phyloP scores from a whole-genome alignment of 192 early-diverging fungal genomes.

The Coemansia pectinata region DNA sequence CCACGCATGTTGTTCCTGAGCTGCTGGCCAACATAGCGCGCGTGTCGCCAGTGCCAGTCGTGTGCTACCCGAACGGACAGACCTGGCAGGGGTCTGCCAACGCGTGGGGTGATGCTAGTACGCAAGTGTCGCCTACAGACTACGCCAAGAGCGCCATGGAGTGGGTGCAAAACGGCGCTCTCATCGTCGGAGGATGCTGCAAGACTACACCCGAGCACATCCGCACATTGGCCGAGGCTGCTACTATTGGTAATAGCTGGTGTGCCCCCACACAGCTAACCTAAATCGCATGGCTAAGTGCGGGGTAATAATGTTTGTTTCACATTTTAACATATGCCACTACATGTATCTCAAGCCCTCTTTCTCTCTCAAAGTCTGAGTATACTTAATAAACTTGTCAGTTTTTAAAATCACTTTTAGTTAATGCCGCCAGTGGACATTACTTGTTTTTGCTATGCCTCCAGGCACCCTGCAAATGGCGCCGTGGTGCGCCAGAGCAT shows the following conservation, averaged over 20 bases:
- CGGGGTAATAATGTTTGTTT: neutral
- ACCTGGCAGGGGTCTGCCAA: slow-evolving; percentile 44
- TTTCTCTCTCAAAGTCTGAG: no score
- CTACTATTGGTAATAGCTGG: neutral
- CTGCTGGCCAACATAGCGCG: slow-evolving; percentile 2
- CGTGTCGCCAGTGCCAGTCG: slow-evolving; percentile 27
- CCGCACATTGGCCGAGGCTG: slow-evolving; percentile 2
- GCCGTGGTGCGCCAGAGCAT: neutral
- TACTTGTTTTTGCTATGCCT: slow-evolving; percentile 6
- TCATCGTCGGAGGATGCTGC: slow-evolving; percentile 64
- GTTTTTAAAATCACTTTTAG: neutral
- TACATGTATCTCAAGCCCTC: neutral
- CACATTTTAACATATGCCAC: neutral
- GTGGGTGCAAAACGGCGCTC: slow-evolving; percentile 48
- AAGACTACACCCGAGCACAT: slow-evolving; percentile 60
- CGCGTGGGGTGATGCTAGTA: slow-evolving; percentile 25
- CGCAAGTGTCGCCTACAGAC: slow-evolving; percentile 7
- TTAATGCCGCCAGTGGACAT: slow-evolving; percentile 28
- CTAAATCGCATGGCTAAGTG: neutral
- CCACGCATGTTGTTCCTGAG: slow-evolving; percentile 10
- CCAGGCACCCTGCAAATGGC: neutral
- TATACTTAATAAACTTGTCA: no score
- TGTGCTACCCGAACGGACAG: slow-evolving; percentile 62
- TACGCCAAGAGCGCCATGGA: slow-evolving; percentile 41
- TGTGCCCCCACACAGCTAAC: neutral